Percentiles rank a stretch among this genome's conserved stretches.
These are phyloP conservation scores for Candida peoriensis DNA, from an alignment of 805 yeast species.

Conservation along the genomic window DNA sequence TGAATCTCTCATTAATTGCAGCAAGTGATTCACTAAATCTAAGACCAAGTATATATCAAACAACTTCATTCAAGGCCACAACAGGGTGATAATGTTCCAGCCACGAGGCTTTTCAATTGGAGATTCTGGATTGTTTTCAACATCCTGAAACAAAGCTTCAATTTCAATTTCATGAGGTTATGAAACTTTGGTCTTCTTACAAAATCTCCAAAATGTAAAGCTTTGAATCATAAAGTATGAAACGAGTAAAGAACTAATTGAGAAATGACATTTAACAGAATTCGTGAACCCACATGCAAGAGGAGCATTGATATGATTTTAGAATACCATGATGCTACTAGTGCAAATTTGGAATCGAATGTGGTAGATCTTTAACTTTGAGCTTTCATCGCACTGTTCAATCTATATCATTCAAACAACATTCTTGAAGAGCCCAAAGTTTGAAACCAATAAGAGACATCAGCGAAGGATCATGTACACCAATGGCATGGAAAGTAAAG, in stretches of 20 bases:
- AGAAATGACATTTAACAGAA: slow-evolving; percentile 27
- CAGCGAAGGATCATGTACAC: slow-evolving; percentile 29
- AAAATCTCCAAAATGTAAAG: slow-evolving; percentile 29
- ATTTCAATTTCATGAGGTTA: slow-evolving; percentile 37
- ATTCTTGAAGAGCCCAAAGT: slow-evolving; percentile 26
- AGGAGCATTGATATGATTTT: slow-evolving; percentile 21
- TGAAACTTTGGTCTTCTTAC: slow-evolving; percentile 27
- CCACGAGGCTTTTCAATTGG: slow-evolving; percentile 11
- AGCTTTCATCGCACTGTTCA: slow-evolving; percentile 31
- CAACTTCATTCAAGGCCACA: slow-evolving; percentile 11
- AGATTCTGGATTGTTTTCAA: slow-evolving; percentile 24
- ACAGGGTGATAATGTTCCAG: slow-evolving; percentile 10
- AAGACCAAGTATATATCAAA: not conserved
- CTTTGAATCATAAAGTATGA: slow-evolving; percentile 20
- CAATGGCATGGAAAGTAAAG: slow-evolving; percentile 27
- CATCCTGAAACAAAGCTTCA: slow-evolving; percentile 23
- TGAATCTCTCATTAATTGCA: too few species aligned
- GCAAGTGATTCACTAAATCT: too few species aligned
- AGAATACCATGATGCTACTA: slow-evolving; percentile 27
- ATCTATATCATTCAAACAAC: slow-evolving; percentile 26
- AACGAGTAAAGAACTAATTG: slow-evolving; percentile 5
- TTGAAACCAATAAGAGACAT: slow-evolving; percentile 32
- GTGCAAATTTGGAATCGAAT: slow-evolving; percentile 24
- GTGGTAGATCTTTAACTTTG: slow-evolving; percentile 33
- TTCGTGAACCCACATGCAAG: slow-evolving; percentile 30